Percentiles rank a stretch among this genome's conserved stretches.
phyloP scores from a whole-genome alignment of 192 early-diverging fungal species.

The Coemansia sp. region DNA sequence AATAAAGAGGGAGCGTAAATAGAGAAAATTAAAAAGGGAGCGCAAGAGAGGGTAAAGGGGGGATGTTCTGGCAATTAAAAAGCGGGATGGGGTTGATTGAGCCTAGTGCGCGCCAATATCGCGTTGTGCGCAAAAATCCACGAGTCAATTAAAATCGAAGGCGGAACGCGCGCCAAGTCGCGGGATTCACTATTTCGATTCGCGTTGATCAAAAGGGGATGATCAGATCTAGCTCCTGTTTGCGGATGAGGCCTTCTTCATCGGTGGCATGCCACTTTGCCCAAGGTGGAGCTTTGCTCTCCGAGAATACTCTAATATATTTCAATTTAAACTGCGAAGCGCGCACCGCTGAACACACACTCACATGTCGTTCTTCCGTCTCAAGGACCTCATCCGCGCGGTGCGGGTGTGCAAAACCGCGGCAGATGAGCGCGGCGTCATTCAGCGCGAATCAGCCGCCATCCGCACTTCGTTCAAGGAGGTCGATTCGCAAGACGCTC shows the following conservation, averaged over 20 bases:
- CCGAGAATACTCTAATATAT: neutral
- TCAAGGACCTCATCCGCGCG: constrained; percentile 91
- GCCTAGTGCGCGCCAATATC: constrained; percentile 11
- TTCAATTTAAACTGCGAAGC: neutral
- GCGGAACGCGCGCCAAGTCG: neutral
- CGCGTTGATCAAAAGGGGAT: constrained; percentile 2
- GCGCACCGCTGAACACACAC: neutral
- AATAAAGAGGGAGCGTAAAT: neutral
- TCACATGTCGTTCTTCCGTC: constrained; percentile 55
- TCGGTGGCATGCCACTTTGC: too few relatives aligned
- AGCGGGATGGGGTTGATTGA: neutral
- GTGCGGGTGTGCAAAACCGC: constrained; percentile 98
- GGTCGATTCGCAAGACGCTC: constrained; percentile 81
- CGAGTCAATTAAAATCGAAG: neutral
- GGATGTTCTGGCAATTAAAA: neutral
- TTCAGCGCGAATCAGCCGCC: constrained; percentile 92
- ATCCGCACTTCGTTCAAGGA: constrained; percentile 98
- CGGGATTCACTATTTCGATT: neutral
- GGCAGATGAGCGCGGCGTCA: constrained; percentile 97
- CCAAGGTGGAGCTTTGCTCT: neutral
- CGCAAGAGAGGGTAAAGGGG: neutral
- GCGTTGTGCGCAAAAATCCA: constrained; percentile 6
- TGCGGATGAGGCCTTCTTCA: neutral
- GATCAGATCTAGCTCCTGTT: neutral
- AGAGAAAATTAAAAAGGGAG: neutral